Evolutionary conservation across 352 stramenopile genomes (phyloP).

Genomic region (Phytophthora idaei): DNA sequence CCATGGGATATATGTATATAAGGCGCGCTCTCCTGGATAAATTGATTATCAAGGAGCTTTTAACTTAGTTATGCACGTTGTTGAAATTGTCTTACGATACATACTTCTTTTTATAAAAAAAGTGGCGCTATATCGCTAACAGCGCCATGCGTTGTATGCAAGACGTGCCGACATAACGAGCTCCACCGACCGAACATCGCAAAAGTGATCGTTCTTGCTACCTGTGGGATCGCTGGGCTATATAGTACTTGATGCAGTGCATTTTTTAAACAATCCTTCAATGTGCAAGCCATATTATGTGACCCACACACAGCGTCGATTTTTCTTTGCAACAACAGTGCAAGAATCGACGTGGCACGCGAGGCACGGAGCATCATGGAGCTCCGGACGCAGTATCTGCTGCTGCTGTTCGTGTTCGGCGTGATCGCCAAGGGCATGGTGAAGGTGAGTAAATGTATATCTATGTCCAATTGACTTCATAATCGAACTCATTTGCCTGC

Average conservation of each 20-base stretch:
- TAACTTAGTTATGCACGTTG: slow-evolving; percentile 40
- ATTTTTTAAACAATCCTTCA: no score
- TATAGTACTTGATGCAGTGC: no score
- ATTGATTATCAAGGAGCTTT: slow-evolving; percentile 31
- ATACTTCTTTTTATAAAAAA: no score
- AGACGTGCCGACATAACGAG: no score
- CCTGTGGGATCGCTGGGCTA: no score
- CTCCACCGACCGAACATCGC: no score
- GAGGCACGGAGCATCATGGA: slow-evolving; percentile 12
- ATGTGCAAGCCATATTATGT: neutral
- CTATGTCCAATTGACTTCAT: neutral
- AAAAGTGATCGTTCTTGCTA: no score
- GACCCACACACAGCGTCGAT: neutral
- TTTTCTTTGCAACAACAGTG: slow-evolving; percentile 1
- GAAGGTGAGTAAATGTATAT: slow-evolving; percentile 43
- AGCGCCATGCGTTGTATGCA: no score
- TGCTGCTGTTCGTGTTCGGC: slow-evolving; percentile 76
- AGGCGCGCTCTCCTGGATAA: slow-evolving; percentile 30
- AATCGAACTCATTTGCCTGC: neutral
- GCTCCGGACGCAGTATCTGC: slow-evolving; percentile 67
- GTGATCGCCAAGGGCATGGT: slow-evolving; percentile 66
- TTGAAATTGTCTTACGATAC: slow-evolving; percentile 5
- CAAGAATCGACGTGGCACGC: slow-evolving; percentile 35
- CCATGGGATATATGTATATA: slow-evolving; percentile 38
- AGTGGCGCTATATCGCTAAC: no score